Evolutionary conservation across 805 yeast genomes (phyloP).

Genomic region (Kluyveromyces nonfermentans): DNA sequence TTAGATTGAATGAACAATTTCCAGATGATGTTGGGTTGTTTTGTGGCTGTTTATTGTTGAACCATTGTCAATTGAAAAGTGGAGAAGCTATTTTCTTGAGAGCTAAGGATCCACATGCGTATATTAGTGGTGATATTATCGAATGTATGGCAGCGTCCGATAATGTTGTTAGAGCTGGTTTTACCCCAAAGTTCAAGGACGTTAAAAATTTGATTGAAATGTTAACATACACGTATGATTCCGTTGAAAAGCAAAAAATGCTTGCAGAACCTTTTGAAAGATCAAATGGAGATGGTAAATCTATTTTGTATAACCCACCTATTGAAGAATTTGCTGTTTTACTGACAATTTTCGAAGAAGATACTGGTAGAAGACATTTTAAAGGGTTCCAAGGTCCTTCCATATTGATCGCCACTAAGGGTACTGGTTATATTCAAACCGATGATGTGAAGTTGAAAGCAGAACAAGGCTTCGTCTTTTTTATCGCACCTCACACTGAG

Average conservation of each 20-base stretch:
- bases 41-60: conserved; percentile 88
- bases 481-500: conserved; percentile 68
- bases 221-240: conserved; percentile 83
- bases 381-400: conserved; percentile 78
- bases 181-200: conserved; percentile 98
- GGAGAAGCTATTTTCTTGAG: conserved; percentile 97
- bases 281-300: conserved; percentile 57
- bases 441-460: conserved; percentile 37
- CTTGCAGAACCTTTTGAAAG: conserved; percentile 40
- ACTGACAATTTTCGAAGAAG: conserved; percentile 54
- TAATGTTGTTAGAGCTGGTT: conserved; percentile 96
- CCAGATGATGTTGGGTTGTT: conserved; percentile 92
- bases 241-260: conserved; percentile 92
- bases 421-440: conserved; percentile 52
- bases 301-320: conserved; percentile 83
- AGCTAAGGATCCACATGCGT: conserved; percentile 98
- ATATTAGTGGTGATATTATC: conserved; percentile 92
- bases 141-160: conserved; percentile 99
- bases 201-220: conserved; percentile 79
- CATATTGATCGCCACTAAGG: conserved; percentile 74
- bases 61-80: conserved; percentile 69
- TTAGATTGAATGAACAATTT: conserved; percentile 75
- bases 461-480: conserved; percentile 70
- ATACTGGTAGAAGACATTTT: conserved; percentile 41
- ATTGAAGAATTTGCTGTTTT: conserved; percentile 94